Evolutionary conservation across 2,329 filamentous ascomycete species (phyloP), one percentile per base, ranked within the genome.

Genomic region (Penicillium occitanis): DNA sequence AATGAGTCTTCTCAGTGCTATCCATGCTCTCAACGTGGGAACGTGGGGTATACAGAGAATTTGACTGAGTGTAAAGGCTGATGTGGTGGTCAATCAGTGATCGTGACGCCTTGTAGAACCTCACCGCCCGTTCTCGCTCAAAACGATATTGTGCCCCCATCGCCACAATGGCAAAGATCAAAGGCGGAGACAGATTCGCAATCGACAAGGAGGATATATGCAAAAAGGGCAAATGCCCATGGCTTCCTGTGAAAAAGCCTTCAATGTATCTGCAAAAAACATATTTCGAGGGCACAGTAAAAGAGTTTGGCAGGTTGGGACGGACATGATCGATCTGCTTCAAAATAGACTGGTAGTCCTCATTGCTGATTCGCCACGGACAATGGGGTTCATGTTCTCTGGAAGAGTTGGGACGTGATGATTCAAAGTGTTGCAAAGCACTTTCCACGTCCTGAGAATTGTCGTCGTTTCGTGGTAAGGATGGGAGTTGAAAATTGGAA

Each of bases 141-240:
- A 63, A 63, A 10, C 61, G 61, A 63, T 63, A 63, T 57, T 63
- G 61, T 57, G 61, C 61, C n/a, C 61, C 61, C 61, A 63, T 63
- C 4, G 61, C 61, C 50, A 63, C 42, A 35, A 63, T 57, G 1
- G 61, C 61, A 3, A 63, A 57, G 22, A 57, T 63, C 13, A 63
- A 46, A 30, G 50, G 61, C 25, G 61, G 61, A 57, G 61, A 63
- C 19, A 63, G 61, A 63, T 57, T 44, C 40, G 50, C 61, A 57
- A 63, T 63, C 50, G 61, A 63, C 61, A 63, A 11, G 7, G 61
- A 46, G 0, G 61, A 8, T 30, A 63, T 8, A 37, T 63, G 61
- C 25, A 63, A 57, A 57, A 63, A 63, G 10, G 61, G 61, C 25
- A 63, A 57, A 57, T 63, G 61, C 25, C 3, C 61, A 55, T 63